Evolutionary conservation across 1,139 yeast species (phyloP), one percentile per base, ranked within the genome.

Genomic region (Schwanniomyces etchellsii): DNA sequence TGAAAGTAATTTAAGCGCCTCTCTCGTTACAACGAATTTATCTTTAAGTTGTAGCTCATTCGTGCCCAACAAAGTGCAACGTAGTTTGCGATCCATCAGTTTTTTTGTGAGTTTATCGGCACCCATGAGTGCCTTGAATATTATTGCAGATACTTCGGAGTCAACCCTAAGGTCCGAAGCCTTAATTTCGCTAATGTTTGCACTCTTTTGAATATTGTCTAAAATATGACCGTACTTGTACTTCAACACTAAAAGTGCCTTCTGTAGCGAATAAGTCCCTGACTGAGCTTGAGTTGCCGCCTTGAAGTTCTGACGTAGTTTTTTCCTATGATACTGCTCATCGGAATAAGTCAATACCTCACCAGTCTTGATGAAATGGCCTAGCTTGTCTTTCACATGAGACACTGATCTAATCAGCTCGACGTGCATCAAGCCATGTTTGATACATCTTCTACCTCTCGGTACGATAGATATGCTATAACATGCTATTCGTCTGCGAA

Each of bases 11-110:
- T 70, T 68, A 10, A 55, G 43, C 0, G 73, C 76, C 35, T 78
- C 80, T 22, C 63, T 49, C 9, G 75, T 72, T 6, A 81, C 75
- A 20, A 70, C 45, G 29, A 59, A 61, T 0, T 83, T 70, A 48
- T 81, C 85, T 30, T 64, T 55, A 15, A 81, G 40, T 45, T 75
- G 81, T 20, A 59, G 60, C 3, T 69, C 74, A 28, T 72, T 70
- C 1, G 77, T 64, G 3, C 89, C 88, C 16, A 81, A 49, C 5
- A 79, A 56, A 1, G 69, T 58, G 39, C 70, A 66, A 28, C 74
- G 44, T 29, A 80, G 50, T 29, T 70, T 52, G 29, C 59, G 55
- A 42, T 77, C 75, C 5, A 57, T 40, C 15, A 51, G 52, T 23
- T 43, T 49, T 12, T 51, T 51, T n/a, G 49, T 44, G 5, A 48